These are phyloP conservation scores for Chaetomiaceae sp. DNA, from an alignment of 2,329 filamentous ascomycete species.

Conservation along the genomic window DNA sequence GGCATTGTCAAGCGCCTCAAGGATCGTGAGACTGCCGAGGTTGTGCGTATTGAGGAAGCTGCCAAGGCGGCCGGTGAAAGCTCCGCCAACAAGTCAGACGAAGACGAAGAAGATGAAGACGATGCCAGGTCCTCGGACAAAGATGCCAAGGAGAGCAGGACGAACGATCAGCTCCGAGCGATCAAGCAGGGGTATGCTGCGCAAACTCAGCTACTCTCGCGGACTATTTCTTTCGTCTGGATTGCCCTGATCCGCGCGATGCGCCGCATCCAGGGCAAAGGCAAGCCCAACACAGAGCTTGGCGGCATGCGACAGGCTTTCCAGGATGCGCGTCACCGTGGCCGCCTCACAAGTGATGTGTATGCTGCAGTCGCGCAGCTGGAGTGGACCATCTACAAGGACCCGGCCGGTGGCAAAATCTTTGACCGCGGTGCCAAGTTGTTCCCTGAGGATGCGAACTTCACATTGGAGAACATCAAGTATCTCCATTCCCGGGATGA, in stretches of 20 bases:
- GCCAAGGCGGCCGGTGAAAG: constrained; percentile 31
- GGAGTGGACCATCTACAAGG: constrained; percentile 94
- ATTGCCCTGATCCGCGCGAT: constrained; percentile 91
- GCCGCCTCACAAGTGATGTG: constrained; percentile 86
- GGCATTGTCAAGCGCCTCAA: constrained; percentile 72
- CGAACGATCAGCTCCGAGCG: constrained; percentile 59
- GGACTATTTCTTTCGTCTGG: constrained; percentile 89
- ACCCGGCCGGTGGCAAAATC: constrained; percentile 86
- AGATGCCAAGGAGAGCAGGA: constrained; percentile 48
- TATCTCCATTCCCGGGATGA: constrained; percentile 90
- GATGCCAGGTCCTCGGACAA: constrained; percentile 43
- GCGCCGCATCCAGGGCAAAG: constrained; percentile 87
- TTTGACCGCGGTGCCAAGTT: constrained; percentile 91
- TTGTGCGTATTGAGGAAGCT: constrained; percentile 54
- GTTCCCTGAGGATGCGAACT: constrained; percentile 89
- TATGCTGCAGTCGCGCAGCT: constrained; percentile 91
- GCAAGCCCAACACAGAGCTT: constrained; percentile 51
- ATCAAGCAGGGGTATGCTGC: constrained; percentile 64
- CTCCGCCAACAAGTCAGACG: constrained; percentile 19
- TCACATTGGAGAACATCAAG: constrained; percentile 93
- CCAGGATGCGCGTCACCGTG: constrained; percentile 78
- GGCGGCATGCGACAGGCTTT: constrained; percentile 83
- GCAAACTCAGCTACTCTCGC: constrained; percentile 72
- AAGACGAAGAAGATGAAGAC: constrained; percentile 48
- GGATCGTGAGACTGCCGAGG: constrained; percentile 55